Evolutionary conservation across 345 rosid species (phyloP).

Genomic region (Rubroshorea leprosula): DNA sequence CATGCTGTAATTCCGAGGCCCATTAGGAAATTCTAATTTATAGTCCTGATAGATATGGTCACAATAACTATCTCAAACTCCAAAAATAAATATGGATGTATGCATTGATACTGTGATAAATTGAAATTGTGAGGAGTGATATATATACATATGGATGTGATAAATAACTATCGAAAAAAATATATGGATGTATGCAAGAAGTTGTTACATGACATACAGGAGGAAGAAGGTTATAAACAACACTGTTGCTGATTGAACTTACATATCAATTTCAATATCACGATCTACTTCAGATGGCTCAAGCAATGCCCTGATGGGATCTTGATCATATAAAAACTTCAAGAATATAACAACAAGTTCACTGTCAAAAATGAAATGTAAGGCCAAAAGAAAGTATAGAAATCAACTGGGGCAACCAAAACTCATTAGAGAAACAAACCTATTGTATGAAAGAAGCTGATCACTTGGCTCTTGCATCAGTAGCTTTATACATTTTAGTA

Average conservation of each 20-base stretch:
- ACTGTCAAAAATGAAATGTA: conserved; percentile 43
- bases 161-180: too few species aligned
- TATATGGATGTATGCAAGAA: too few species aligned
- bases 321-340: conserved; percentile 88
- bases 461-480: conserved; percentile 90
- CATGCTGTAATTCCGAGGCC: too few species aligned
- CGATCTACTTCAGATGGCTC: conserved; percentile 54
- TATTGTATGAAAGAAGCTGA: conserved; percentile 66
- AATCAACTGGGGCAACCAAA: conserved; percentile 10
- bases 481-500: conserved; percentile 74
- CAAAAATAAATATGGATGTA: too few species aligned
- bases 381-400: conserved; percentile 13
- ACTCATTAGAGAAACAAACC: conserved; percentile 37
- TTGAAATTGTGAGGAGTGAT: too few species aligned
- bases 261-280: conserved; percentile 63
- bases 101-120: too few species aligned
- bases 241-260: conserved; percentile 31
- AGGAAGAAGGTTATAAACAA: conserved; percentile 3
- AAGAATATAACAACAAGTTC: conserved; percentile 85
- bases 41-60: too few species aligned
- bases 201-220: background rate
- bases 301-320: conserved; percentile 70
- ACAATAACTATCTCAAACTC: too few species aligned
- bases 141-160: too few species aligned
- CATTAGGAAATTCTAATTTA: too few species aligned